These are phyloP conservation scores for Fusarium musae DNA, from an alignment of 2,329 filamentous ascomycete species.

Conservation along the genomic window DNA sequence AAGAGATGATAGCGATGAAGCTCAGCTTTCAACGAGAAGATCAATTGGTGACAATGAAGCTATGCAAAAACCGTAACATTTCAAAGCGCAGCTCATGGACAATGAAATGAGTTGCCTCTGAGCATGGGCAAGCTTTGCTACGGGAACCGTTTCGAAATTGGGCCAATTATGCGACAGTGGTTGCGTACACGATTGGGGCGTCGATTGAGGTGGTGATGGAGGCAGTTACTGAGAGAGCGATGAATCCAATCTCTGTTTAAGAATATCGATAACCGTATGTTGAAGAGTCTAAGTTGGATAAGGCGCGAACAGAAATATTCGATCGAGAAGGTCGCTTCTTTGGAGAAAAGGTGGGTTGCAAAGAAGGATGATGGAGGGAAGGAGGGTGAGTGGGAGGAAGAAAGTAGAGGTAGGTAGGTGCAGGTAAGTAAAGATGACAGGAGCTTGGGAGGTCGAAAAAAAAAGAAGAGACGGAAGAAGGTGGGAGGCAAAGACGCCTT, in stretches of 20 bases:
- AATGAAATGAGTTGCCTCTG: conserved; percentile 35
- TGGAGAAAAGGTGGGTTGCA: conserved; percentile 29
- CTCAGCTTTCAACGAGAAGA: conserved; percentile 28
- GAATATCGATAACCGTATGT: conserved; percentile 3
- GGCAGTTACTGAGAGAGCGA: conserved; percentile 5
- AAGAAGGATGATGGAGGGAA: conserved; percentile 26
- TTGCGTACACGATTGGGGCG: conserved; percentile 38
- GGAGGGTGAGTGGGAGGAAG: conserved; percentile 25
- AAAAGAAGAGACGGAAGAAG: conserved; percentile 40
- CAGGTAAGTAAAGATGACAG: conserved; percentile 33
- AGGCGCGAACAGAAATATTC: conserved; percentile 18
- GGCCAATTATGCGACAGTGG: conserved; percentile 34
- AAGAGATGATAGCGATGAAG: conserved; percentile 29
- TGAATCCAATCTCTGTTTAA: conserved; percentile 2
- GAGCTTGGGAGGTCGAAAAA: conserved; percentile 32
- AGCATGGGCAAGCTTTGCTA: conserved; percentile 42
- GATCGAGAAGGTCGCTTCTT: conserved; percentile 15
- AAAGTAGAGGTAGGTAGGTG: conserved; percentile 23
- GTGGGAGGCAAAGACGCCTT: conserved; percentile 45
- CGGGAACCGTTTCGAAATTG: conserved; percentile 43
- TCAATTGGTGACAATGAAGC: conserved; percentile 48
- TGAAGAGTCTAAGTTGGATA: conserved; percentile 17
- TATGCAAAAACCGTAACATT: conserved; percentile 39
- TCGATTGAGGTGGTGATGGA: conserved; percentile 27
- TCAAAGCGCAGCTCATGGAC: conserved; percentile 41